Evolutionary conservation across 306 rosid species (phyloP).

Genomic region (Prunus salicina): DNA sequence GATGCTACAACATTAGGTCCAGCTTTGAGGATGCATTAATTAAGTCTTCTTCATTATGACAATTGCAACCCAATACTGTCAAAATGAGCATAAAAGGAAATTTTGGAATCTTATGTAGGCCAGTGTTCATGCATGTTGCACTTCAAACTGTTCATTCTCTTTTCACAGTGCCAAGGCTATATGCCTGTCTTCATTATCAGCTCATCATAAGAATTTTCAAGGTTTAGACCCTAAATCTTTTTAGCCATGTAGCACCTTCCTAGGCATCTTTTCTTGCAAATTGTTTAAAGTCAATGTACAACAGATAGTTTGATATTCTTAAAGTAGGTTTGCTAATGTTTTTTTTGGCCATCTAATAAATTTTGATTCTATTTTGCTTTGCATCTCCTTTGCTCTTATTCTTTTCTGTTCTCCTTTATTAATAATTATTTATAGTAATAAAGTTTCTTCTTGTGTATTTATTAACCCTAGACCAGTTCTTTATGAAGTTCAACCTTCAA

Average conservation of each 20-base stretch:
- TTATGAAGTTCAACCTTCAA: neutral
- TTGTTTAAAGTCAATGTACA: constrained; percentile 9
- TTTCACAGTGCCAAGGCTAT: neutral
- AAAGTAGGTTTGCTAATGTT: constrained; percentile 29
- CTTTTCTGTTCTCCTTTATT: constrained; percentile 17
- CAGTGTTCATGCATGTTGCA: neutral
- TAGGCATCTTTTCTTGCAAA: neutral
- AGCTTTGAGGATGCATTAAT: neutral
- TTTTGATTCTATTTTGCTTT: constrained; percentile 9
- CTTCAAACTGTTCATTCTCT: neutral
- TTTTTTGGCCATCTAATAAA: constrained; percentile 14
- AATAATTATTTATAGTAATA: constrained; percentile 16
- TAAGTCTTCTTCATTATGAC: neutral
- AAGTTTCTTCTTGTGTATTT: constrained; percentile 18
- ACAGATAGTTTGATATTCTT: constrained; percentile 25
- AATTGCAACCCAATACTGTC: neutral
- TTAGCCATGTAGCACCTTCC: constrained; percentile 15
- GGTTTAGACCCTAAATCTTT: neutral
- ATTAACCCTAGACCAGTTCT: constrained; percentile 1
- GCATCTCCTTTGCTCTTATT: constrained; percentile 40
- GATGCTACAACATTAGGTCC: neutral
- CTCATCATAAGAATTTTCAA: neutral
- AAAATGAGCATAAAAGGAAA: constrained; percentile 1
- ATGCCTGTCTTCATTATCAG: neutral
- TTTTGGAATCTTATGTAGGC: neutral